A percentile compares a stretch with the other conserved stretches of the same genome.
Conservation (phyloP, 208 protist genomes). For the Leishmania amazonensis region DNA sequence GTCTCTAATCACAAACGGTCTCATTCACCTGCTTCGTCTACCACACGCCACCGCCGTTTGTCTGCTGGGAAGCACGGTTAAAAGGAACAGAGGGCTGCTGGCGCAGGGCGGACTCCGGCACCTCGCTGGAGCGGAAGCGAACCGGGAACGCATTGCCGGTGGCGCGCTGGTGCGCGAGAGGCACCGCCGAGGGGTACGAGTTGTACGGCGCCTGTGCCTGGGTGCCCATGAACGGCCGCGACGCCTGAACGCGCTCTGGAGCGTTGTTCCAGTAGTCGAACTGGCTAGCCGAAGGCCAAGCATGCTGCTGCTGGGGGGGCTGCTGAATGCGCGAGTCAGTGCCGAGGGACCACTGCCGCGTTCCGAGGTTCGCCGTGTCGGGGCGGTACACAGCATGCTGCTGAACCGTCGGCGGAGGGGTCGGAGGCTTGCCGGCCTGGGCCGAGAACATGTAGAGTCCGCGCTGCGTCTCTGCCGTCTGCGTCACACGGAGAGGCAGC, state of each 20-base stretch:
- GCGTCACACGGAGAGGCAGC: constrained; percentile 41
- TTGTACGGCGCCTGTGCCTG: constrained; percentile 58
- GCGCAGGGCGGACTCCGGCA: constrained; percentile 26
- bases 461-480: constrained; percentile 26
- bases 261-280: constrained; percentile 43
- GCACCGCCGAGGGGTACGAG: constrained; percentile 40
- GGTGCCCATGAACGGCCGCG: constrained; percentile 25
- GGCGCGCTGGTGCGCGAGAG: constrained; percentile 23
- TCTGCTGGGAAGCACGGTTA: constrained; percentile 31
- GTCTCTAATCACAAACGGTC: neutral
- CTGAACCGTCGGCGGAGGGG: constrained; percentile 21
- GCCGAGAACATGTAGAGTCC: constrained; percentile 55
- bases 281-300: constrained; percentile 22
- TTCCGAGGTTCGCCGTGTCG: constrained; percentile 38
- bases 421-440: constrained; percentile 54
- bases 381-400: constrained; percentile 52
- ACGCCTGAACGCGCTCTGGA: constrained; percentile 26
- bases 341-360: constrained; percentile 28
- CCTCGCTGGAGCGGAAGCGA: constrained; percentile 27
- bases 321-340: constrained; percentile 34
- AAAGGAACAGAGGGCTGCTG: constrained; percentile 30
- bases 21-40: constrained; percentile 16
- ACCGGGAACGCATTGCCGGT: constrained; percentile 18
- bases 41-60: constrained; percentile 53
- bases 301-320: constrained; percentile 22